Conservation (phyloP, 306 rosid genomes). For the Lablab purpureus region DNA sequence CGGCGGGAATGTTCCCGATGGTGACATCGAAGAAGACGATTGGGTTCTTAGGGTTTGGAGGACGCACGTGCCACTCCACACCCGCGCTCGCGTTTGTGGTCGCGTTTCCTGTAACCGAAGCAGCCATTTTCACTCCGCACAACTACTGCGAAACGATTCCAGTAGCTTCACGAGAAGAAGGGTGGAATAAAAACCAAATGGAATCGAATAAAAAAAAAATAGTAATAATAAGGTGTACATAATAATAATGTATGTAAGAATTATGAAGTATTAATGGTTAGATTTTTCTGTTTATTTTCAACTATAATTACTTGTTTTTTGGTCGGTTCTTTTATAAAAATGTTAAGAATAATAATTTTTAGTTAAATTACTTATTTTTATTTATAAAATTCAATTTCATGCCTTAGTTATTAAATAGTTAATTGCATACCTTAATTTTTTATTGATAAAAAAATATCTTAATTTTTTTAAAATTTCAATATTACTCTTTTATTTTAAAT, state of each 20-base stretch:
- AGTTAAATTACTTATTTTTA: too few relatives aligned
- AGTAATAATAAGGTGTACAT: too few relatives aligned
- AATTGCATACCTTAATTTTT: too few relatives aligned
- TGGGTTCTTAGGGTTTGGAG: slow-evolving; percentile 97
- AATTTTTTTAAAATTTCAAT: too few relatives aligned
- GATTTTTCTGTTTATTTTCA: not conserved
- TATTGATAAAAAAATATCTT: too few relatives aligned
- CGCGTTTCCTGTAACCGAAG: slow-evolving; percentile 49
- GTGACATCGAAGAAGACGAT: slow-evolving; percentile 95
- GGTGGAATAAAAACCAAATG: not conserved
- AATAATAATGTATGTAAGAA: not conserved
- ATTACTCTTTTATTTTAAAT: too few relatives aligned
- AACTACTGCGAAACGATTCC: not conserved
- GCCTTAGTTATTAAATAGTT: too few relatives aligned
- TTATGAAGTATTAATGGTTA: not conserved
- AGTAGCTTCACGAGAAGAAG: not conserved
- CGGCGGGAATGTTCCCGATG: slow-evolving; percentile 96
- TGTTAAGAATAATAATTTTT: too few relatives aligned
- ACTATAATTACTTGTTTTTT: too few relatives aligned
- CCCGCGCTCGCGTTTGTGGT: slow-evolving; percentile 8
- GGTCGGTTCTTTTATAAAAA: too few relatives aligned
- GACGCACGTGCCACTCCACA: slow-evolving; percentile 97
- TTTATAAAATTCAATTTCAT: too few relatives aligned
- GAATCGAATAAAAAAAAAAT: too few relatives aligned
- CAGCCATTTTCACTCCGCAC: slow-evolving; percentile 55